Conservation (phyloP, 169 alveolate genomes). For the Eimeria praecox region DNA sequence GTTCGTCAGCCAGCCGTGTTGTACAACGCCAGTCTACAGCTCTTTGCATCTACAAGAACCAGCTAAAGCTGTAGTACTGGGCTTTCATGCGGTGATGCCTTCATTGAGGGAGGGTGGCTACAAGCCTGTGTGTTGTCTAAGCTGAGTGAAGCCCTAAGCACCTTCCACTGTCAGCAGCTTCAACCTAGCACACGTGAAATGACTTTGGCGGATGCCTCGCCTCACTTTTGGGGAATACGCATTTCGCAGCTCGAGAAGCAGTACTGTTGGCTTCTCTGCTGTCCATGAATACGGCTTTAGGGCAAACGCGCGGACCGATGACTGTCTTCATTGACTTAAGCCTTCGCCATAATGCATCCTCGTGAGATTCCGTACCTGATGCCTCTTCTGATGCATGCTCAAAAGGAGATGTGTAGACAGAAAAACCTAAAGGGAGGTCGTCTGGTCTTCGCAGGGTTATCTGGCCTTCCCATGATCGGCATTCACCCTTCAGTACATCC, state of each 20-base stretch:
- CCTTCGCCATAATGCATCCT: neutral
- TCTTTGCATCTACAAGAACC: neutral
- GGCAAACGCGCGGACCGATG: slow-evolving; percentile 47
- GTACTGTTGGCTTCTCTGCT: neutral
- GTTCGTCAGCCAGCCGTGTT: neutral
- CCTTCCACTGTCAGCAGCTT: neutral
- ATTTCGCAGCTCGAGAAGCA: neutral
- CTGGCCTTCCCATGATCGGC: neutral
- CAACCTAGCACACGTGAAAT: neutral
- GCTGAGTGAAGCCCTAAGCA: neutral
- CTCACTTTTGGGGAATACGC: neutral
- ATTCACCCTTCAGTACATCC: neutral
- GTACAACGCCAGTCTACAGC: neutral
- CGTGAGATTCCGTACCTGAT: neutral
- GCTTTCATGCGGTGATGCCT: neutral
- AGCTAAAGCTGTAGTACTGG: neutral
- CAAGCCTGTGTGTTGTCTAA: neutral
- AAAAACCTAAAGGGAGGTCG: slow-evolving; percentile 37
- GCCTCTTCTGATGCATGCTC: neutral
- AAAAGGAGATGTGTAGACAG: slow-evolving; percentile 31
- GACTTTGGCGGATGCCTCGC: neutral
- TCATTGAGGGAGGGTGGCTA: neutral
- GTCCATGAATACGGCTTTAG: neutral
- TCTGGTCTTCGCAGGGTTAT: neutral
- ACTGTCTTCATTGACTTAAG: slow-evolving; percentile 44